Evolutionary conservation across 352 stramenopile species (phyloP), one percentile per base, ranked within the genome.

Genomic region (Phytophthora crassamura): DNA sequence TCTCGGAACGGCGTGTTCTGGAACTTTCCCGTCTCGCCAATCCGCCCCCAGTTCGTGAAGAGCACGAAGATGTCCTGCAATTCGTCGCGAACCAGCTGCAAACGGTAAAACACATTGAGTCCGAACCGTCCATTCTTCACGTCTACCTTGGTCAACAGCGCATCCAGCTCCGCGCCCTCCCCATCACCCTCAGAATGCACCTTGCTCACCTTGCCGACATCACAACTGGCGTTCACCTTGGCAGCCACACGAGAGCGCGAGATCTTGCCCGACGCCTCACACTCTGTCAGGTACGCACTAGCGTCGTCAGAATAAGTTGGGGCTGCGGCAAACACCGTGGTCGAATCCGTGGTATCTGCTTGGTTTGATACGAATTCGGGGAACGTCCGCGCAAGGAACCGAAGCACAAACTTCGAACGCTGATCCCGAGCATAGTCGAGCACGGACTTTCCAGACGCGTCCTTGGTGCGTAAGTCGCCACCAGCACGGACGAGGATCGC

Each of bases 21-120:
- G 43, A 87, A 92, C 49, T 93, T 91, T 39, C 85, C 85, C 1
- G 59, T 74, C 53, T 91, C 85, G 8, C 85, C 85, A 39, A 93
- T 90, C 1, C 84, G 79, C 0, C 84, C 84, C 84, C 84, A 93
- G 60, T 96, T 95, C 12, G 83, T 90, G 55, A 93, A 91, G 25
- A 93, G 69, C 2, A 93, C 69, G 59, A 78, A 91, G 15, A 91
- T 77, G 10, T 74, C 75, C 57, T 92, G 86, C 30, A 91, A 76
- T 40, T 85, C 59, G 39, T 94, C 82, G 14, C 81, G 70, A 3
- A 91, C 82, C n/a, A 94, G 57, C 42, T 94, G 86, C 48, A 90
- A 60, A 0, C 78, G 72, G 46, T 94, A 94, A 28, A 92, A 94
- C 5, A 91, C 86, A 45, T 94, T 94, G 14, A 91, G 54, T 5